phyloP scores from a whole-genome alignment of 1,284 basidiomycete genomes.

The Pterula multifida region DNA sequence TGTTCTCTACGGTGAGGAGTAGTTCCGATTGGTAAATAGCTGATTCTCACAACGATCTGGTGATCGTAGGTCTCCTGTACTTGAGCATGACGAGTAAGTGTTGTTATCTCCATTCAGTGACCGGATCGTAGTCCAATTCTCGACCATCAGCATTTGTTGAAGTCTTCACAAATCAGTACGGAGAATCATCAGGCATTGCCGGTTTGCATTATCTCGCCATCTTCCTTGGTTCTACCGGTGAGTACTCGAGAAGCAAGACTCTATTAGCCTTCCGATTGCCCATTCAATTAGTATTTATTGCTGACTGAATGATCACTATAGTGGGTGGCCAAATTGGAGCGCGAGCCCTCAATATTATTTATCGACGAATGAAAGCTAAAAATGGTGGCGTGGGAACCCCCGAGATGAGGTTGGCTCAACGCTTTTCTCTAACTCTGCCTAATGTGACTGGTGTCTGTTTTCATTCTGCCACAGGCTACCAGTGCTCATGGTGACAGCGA shows the following conservation, averaged over 20 bases:
- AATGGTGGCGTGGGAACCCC: slow-evolving; percentile 28
- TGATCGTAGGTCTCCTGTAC: slow-evolving; percentile 23
- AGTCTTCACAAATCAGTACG: slow-evolving; percentile 24
- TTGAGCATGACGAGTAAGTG: slow-evolving; percentile 23
- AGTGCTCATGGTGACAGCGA: slow-evolving; percentile 18
- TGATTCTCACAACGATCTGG: too few relatives aligned
- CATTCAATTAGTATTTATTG: too few relatives aligned
- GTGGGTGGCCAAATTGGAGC: slow-evolving; percentile 27
- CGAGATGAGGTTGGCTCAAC: slow-evolving; percentile 20
- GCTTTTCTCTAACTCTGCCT: background rate
- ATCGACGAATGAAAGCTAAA: slow-evolving; percentile 22
- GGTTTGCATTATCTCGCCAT: slow-evolving; percentile 44
- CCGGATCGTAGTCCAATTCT: slow-evolving; percentile 1
- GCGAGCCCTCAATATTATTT: slow-evolving; percentile 25
- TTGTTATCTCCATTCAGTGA: background rate
- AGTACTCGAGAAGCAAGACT: slow-evolving; percentile 26
- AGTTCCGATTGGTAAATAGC: too few relatives aligned
- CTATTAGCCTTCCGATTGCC: slow-evolving; percentile 30
- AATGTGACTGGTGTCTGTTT: background rate
- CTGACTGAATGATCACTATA: slow-evolving; percentile 5
- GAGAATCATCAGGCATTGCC: slow-evolving; percentile 38
- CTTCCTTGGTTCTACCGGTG: slow-evolving; percentile 9
- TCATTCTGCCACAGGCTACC: slow-evolving; percentile 13
- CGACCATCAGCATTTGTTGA: slow-evolving; percentile 18
- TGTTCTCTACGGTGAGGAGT: slow-evolving; percentile 21